These are phyloP conservation scores for Apiotrichum gracile DNA, from an alignment of 1,284 basidiomycete species.

Conservation along the genomic window DNA sequence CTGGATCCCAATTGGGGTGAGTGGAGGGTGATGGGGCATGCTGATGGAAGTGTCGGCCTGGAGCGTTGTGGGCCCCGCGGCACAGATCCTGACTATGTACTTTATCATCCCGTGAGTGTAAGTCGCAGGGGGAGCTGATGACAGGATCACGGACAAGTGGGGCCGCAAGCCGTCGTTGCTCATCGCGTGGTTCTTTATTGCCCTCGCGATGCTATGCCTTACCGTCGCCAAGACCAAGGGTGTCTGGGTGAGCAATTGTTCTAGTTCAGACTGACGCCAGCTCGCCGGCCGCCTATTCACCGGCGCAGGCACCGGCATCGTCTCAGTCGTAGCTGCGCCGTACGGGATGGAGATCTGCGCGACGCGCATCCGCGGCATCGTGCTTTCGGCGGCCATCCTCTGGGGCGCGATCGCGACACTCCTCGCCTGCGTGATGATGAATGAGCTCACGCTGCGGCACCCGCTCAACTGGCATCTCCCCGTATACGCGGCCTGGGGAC, in stretches of 20 bases:
- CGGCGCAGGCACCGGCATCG: neutral
- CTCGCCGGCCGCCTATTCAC: neutral
- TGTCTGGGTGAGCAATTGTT: constrained; percentile 3
- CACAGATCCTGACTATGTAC: constrained; percentile 7
- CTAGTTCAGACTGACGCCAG: neutral
- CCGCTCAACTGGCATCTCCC: constrained; percentile 12
- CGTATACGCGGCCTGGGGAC: constrained; percentile 11
- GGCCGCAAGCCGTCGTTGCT: constrained; percentile 17
- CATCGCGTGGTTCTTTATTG: constrained; percentile 10
- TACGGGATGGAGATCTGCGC: constrained; percentile 15
- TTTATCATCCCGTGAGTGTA: neutral
- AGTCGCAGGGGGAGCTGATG: neutral
- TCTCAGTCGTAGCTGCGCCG: neutral
- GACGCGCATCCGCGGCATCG: constrained; percentile 6
- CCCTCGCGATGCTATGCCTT: neutral
- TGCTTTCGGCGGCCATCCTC: neutral
- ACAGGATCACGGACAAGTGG: constrained; percentile 16
- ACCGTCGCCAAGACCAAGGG: neutral
- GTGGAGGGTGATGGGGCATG: neutral
- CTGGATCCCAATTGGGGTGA: constrained; percentile 14
- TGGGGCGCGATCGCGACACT: neutral
- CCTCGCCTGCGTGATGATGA: constrained; percentile 11
- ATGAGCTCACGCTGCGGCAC: constrained; percentile 8
- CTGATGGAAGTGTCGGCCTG: constrained; percentile 18
- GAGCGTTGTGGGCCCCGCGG: constrained; percentile 14